These are phyloP conservation scores for Sparassis latifolia DNA, from an alignment of 1,284 basidiomycete genomes.

Conservation along the genomic window DNA sequence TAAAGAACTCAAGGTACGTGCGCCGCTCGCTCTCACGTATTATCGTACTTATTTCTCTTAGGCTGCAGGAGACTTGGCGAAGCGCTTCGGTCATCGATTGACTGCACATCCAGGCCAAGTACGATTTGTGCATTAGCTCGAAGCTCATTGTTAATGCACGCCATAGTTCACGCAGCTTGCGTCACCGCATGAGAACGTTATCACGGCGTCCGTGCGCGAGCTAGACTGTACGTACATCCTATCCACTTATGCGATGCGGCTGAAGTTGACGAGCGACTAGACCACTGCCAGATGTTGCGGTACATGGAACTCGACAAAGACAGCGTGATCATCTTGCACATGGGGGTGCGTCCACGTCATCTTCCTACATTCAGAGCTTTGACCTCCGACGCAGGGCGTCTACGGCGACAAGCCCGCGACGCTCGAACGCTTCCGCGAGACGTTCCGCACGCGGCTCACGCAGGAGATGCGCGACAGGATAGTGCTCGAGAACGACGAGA, in stretches of 20 bases:
- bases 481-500: constrained; percentile 92
- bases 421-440: constrained; percentile 67
- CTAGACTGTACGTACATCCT: constrained; percentile 41
- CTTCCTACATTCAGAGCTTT: not conserved
- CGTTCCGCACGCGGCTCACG: constrained; percentile 54
- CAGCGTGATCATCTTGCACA: constrained; percentile 77
- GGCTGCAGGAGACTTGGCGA: constrained; percentile 70
- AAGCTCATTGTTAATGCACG: too few relatives aligned
- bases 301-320: constrained; percentile 74
- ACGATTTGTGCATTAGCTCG: not conserved
- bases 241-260: not conserved
- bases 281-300: constrained; percentile 85
- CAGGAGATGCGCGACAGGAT: constrained; percentile 64
- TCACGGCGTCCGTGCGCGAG: constrained; percentile 73
- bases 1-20: constrained; percentile 36
- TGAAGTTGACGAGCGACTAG: constrained; percentile 14
- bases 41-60: constrained; percentile 17
- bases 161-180: constrained; percentile 78
- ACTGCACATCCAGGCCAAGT: constrained; percentile 77
- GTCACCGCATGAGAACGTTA: constrained; percentile 67
- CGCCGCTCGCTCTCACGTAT: not conserved
- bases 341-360: constrained; percentile 33
- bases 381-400: constrained; percentile 41
- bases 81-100: constrained; percentile 71
- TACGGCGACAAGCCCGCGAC: constrained; percentile 77